These are phyloP conservation scores for Solanum sparsipilum DNA, from an alignment of 257 asterid species.

Conservation along the genomic window DNA sequence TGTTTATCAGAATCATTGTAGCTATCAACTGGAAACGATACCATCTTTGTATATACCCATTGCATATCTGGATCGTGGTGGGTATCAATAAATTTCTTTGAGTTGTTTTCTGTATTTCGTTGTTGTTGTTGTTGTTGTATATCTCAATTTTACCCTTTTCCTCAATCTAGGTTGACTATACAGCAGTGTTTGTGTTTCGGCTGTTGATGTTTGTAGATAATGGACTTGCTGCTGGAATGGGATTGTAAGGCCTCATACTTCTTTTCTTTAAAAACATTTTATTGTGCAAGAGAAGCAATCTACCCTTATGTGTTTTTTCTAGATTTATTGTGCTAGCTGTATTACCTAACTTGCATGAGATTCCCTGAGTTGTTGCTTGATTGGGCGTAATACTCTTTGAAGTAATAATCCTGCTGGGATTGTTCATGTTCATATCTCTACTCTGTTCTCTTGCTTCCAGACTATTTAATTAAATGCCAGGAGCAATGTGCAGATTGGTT, in stretches of 20 bases:
- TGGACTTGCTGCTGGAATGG: constrained; percentile 95
- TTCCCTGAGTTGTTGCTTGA: not conserved
- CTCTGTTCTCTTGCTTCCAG: not conserved
- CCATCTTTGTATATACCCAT: constrained; percentile 58
- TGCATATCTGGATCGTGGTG: constrained; percentile 98
- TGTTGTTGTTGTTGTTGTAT: not conserved
- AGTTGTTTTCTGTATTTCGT: not conserved
- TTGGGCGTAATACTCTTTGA: not conserved
- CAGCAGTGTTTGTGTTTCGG: constrained; percentile 74
- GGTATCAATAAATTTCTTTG: constrained; percentile 12
- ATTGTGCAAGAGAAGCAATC: not conserved
- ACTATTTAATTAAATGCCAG: not conserved
- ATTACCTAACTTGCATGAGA: not conserved
- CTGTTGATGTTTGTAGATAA: constrained; percentile 93
- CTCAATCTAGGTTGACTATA: constrained; percentile 63
- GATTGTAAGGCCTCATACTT: constrained; percentile 56
- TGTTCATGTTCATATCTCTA: not conserved
- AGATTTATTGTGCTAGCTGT: not conserved
- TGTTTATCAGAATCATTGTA: constrained; percentile 54
- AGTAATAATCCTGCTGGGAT: too few relatives aligned
- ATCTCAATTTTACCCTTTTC: not conserved
- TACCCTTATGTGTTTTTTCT: not conserved
- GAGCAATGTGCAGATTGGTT: not conserved
- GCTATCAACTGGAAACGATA: constrained; percentile 80
- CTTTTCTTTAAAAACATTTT: not conserved